Conservation (phyloP, 306 rosid species). For the Citrullus amarus region DNA sequence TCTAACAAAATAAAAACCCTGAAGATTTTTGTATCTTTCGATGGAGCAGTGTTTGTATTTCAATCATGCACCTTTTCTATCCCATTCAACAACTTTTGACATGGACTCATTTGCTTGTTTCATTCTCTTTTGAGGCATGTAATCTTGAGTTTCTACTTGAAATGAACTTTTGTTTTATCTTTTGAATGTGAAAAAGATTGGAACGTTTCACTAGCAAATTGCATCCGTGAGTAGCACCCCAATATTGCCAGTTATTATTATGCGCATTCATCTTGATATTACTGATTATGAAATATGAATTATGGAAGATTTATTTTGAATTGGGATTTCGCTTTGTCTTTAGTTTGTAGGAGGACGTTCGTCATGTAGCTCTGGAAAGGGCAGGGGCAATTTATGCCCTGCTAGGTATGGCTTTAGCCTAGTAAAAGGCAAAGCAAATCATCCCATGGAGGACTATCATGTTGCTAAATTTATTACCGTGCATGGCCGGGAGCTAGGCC, state of each 20-base stretch:
- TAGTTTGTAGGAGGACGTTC: slow-evolving; percentile 68
- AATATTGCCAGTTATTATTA: background rate
- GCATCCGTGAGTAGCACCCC: background rate
- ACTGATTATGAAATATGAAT: background rate
- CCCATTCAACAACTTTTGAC: background rate
- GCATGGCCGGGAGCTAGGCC: slow-evolving; percentile 57
- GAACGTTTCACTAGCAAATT: background rate
- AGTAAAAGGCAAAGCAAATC: slow-evolving; percentile 81
- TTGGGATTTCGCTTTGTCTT: slow-evolving; percentile 11
- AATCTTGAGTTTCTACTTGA: background rate
- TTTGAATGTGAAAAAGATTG: background rate
- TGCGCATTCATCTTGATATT: background rate
- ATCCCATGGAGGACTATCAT: slow-evolving; percentile 86
- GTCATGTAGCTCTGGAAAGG: slow-evolving; percentile 66
- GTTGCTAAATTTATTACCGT: slow-evolving; percentile 50
- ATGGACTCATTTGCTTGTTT: background rate
- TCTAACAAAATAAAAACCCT: background rate
- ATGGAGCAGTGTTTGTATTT: background rate
- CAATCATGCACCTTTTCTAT: background rate
- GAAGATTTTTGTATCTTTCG: background rate
- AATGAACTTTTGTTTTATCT: background rate
- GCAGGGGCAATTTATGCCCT: slow-evolving; percentile 45
- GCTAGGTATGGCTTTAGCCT: slow-evolving; percentile 79
- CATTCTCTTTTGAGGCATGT: background rate
- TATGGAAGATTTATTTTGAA: background rate